phyloP scores from a whole-genome alignment of 805 yeast genomes.

The Yarrowia deformans region DNA sequence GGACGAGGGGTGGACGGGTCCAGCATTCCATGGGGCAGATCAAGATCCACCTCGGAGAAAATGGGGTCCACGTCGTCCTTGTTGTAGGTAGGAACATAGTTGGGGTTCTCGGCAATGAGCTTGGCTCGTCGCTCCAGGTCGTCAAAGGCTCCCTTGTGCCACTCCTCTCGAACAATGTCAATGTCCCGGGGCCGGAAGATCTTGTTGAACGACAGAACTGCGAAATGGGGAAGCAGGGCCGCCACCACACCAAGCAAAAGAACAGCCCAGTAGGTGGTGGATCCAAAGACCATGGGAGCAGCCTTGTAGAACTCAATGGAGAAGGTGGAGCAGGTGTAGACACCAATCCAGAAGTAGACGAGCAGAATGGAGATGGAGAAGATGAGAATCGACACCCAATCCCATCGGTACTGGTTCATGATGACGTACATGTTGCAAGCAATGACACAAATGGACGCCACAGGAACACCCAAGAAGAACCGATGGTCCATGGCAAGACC shows the following conservation, averaged over 20 bases:
- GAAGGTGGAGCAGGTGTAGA: constrained; percentile 64
- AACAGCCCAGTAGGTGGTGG: constrained; percentile 70
- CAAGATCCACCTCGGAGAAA: constrained; percentile 36
- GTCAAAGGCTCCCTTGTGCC: constrained; percentile 59
- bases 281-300: constrained; percentile 68
- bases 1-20: constrained; percentile 26
- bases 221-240: constrained; percentile 68
- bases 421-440: constrained; percentile 72
- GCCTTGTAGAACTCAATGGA: constrained; percentile 69
- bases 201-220: constrained; percentile 57
- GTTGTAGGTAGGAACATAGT: constrained; percentile 1
- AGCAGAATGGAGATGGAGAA: constrained; percentile 62
- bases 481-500: constrained; percentile 71
- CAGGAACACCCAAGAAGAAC: constrained; percentile 73
- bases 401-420: constrained; percentile 78
- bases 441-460: constrained; percentile 65
- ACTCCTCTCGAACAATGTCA: constrained; percentile 73
- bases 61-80: constrained; percentile 36
- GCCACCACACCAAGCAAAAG: constrained; percentile 61
- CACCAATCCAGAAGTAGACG: constrained; percentile 80
- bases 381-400: constrained; percentile 67
- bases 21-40: constrained; percentile 17
- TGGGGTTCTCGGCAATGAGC: constrained; percentile 27
- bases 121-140: constrained; percentile 36
- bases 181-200: constrained; percentile 68